phyloP scores from a whole-genome alignment of 306 rosid species.

The Mucuna pruriens region DNA sequence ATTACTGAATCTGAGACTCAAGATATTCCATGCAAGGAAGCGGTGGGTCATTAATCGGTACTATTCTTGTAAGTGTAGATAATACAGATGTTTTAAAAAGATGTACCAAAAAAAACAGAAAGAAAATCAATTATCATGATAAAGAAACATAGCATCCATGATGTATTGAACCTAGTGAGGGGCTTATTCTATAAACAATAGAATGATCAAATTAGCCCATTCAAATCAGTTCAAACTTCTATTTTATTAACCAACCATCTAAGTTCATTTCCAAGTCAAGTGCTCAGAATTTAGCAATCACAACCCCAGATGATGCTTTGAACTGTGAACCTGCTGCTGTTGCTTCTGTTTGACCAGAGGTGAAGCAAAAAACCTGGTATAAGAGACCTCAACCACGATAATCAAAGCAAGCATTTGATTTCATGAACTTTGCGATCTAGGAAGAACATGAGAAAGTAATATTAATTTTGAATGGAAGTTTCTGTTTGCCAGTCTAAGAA shows the following conservation, averaged over 20 bases:
- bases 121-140: neutral
- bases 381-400: neutral
- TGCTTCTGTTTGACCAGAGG: neutral
- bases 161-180: neutral
- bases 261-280: slow-evolving; percentile 4
- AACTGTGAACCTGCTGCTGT: neutral
- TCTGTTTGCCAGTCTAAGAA: slow-evolving; percentile 1
- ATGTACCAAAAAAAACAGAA: neutral
- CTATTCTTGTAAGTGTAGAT: neutral
- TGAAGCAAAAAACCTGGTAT: neutral
- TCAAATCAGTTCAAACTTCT: neutral
- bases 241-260: neutral
- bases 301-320: slow-evolving; percentile 2
- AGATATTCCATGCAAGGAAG: neutral
- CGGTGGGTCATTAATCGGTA: neutral
- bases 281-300: neutral
- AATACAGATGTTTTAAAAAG: neutral
- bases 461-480: neutral
- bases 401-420: slow-evolving; percentile 1
- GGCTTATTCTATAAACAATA: neutral
- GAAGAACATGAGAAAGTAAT: slow-evolving; percentile 13
- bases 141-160: neutral
- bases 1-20: neutral
- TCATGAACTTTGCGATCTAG: neutral
- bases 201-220: neutral